Percentiles rank a stretch among this genome's conserved stretches.
Conservation (phyloP, 78 protist genomes). For the Dictyostelium intermedium region DNA sequence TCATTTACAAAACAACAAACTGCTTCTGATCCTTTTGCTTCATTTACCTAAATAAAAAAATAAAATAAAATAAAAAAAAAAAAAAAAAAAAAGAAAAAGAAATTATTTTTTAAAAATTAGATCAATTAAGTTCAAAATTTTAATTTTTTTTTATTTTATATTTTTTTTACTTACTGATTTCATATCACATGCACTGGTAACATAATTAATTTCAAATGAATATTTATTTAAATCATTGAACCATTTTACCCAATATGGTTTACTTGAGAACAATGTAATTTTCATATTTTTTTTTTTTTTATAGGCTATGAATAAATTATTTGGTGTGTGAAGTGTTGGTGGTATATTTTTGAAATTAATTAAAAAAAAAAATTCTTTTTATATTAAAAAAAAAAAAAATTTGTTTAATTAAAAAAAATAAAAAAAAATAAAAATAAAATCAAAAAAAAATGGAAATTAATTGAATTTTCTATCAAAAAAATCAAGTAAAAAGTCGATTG, state of each 20-base stretch:
- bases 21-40: slow-evolving; percentile 73
- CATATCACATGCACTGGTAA: neutral
- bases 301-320: neutral
- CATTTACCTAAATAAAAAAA: neutral
- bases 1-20: slow-evolving; percentile 90
- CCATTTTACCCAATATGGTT: slow-evolving; percentile 49
- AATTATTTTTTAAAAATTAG: neutral
- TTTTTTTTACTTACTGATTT: slow-evolving; percentile 9
- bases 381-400: no score
- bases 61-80: neutral
- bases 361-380: no score
- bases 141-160: neutral
- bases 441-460: neutral
- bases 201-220: neutral
- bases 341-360: neutral
- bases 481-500: neutral
- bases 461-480: neutral
- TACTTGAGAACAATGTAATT: slow-evolving; percentile 44
- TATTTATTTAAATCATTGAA: neutral
- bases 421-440: no score
- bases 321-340: neutral
- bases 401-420: neutral
- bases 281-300: neutral
- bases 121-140: no score
- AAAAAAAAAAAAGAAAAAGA: neutral